Evolutionary conservation across 495 filamentous ascomycete genomes (phyloP), one percentile per base, ranked within the genome.

Genomic region (Parmelia sp.): DNA sequence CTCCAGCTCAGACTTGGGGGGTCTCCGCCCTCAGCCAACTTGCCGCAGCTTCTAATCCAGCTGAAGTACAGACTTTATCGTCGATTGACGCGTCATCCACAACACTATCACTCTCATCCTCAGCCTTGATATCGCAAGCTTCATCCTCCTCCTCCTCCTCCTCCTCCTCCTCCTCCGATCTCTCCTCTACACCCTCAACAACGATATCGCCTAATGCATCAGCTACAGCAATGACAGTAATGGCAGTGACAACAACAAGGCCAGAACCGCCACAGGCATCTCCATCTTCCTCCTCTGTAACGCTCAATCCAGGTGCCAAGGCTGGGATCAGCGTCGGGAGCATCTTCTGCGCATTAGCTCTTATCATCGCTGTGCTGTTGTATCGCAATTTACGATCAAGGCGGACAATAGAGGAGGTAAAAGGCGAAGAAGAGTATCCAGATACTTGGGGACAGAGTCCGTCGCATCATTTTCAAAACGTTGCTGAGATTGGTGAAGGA

Each of bases 251-350:
- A 27, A 35, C 4, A 36, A 5, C 35, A 10, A 36, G 5, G 10
- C 35, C 35, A 36, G 5, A 4, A 5, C 35, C 35, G 4, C 5
- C 36, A 57, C 51, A 33, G 11, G n/a, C 59, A 47, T 21, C 51
- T 14, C 39, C 5, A 12, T 9, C 7, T 14, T 2, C 7, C 0
- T 31, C 49, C 19, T 49, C 59, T 29, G 23, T 58, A 14, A 10
- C 10, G 33, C 64, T 66, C 51, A 47, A 21, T 35, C 15, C 47
- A 12, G 49, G 36, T 45, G 60, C 58, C 37, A 58, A 63, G 29
- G 64, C 64, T 14, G 64, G 59, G 7, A 62, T 66, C 25, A 58
- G 60, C 25, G 58, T 62, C 27, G 33, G 60, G 35, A 58, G 49
- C 29, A 58, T 58, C 15, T 25, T 62, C 33, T 66, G 47, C 64